phyloP scores from a whole-genome alignment of 2,329 filamentous ascomycete species.

The Blumeriella jaapii region DNA sequence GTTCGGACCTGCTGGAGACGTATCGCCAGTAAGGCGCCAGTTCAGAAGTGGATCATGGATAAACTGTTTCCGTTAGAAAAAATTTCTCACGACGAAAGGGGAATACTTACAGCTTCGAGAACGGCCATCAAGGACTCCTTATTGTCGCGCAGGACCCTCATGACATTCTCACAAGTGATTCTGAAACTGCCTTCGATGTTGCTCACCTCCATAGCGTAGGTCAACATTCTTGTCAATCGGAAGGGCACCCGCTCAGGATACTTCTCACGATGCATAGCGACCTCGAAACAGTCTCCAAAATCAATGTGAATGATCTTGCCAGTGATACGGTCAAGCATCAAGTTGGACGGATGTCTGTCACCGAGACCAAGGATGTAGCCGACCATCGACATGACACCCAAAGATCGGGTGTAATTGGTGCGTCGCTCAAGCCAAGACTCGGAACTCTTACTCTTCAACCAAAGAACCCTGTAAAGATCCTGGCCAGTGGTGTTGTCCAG shows the following conservation, averaged over 20 bases:
- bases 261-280: constrained; percentile 98
- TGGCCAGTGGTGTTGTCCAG: constrained; percentile 98
- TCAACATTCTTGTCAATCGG: constrained; percentile 95
- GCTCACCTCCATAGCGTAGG: constrained; percentile 99
- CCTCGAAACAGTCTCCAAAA: constrained; percentile 98
- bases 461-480: constrained; percentile 92
- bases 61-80: constrained; percentile 48
- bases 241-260: constrained; percentile 97
- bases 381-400: constrained; percentile 99
- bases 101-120: constrained; percentile 73
- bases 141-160: constrained; percentile 91
- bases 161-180: constrained; percentile 96
- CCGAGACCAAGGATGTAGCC: constrained; percentile 96
- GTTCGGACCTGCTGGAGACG: constrained; percentile 51
- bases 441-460: constrained; percentile 97
- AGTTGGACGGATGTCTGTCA: constrained; percentile 92
- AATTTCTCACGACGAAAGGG: neutral
- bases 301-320: constrained; percentile 98
- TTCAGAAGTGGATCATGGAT: constrained; percentile 98
- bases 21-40: constrained; percentile 69
- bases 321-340: constrained; percentile 92
- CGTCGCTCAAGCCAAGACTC: constrained; percentile 95
- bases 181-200: constrained; percentile 99
- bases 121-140: constrained; percentile 99
- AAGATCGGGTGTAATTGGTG: constrained; percentile 95